Evolutionary conservation across 129 eudicot genomes (phyloP).

Genomic region (Escallonia herrerae): DNA sequence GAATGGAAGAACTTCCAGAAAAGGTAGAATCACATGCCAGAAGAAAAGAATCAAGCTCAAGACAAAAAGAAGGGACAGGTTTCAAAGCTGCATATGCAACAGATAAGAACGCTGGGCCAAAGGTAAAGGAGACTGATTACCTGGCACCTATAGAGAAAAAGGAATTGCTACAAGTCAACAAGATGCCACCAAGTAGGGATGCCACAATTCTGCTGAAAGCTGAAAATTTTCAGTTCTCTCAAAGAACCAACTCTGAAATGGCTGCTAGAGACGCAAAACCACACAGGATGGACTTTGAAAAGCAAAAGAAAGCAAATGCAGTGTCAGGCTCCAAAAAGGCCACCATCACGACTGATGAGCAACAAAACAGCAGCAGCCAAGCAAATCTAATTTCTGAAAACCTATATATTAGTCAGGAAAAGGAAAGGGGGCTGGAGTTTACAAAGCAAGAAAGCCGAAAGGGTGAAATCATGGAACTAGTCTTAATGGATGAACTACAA

Average conservation of each 20-base stretch:
- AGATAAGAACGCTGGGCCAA: constrained; percentile 13
- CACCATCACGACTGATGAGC: constrained; percentile 6
- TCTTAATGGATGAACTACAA: constrained; percentile 10
- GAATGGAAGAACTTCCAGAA: constrained; percentile 58
- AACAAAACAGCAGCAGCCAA: constrained; percentile 20
- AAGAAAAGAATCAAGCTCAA: constrained; percentile 21
- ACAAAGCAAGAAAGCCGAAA: constrained; percentile 11
- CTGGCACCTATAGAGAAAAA: constrained; percentile 4
- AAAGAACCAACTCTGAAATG: constrained; percentile 2
- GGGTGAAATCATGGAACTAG: constrained; percentile 10
- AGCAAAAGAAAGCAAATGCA: not conserved
- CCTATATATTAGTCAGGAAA: constrained; percentile 15
- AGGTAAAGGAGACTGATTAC: constrained; percentile 10
- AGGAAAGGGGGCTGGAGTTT: constrained; percentile 11
- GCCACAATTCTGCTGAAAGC: constrained; percentile 11
- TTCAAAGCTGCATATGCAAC: not conserved
- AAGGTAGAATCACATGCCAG: constrained; percentile 16
- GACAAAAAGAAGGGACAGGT: constrained; percentile 13
- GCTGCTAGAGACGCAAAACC: constrained; percentile 8
- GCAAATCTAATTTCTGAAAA: constrained; percentile 11
- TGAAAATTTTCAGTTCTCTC: constrained; percentile 18
- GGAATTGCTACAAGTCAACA: constrained; percentile 14
- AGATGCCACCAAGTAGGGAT: constrained; percentile 13
- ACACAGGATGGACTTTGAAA: constrained; percentile 11
- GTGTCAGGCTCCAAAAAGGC: constrained; percentile 2